A percentile compares a stretch with the other conserved stretches of the same genome.
These are phyloP conservation scores for Chlorophyllum brunneum DNA, from an alignment of 768 basidiomycete species.

Conservation along the genomic window DNA sequence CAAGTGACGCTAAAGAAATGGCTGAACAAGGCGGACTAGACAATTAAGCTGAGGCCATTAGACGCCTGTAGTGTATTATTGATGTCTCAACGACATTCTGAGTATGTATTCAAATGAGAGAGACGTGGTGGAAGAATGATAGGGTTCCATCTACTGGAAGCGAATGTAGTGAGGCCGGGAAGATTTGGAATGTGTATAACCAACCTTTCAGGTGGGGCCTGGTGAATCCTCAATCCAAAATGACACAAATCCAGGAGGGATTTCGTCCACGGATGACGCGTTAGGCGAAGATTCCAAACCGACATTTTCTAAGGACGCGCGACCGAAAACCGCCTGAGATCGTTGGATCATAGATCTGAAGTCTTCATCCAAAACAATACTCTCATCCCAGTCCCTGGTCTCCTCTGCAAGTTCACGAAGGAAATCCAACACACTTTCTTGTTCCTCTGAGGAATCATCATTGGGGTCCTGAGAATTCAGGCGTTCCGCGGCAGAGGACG, in stretches of 20 bases:
- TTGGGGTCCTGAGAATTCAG: not conserved
- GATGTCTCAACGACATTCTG: not conserved
- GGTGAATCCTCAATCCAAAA: slow-evolving; percentile 5
- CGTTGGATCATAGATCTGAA: slow-evolving; percentile 42
- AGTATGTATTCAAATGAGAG: not conserved
- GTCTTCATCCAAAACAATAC: slow-evolving; percentile 41
- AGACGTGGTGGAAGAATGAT: not conserved
- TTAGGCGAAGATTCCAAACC: slow-evolving; percentile 5
- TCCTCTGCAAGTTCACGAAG: slow-evolving; percentile 48
- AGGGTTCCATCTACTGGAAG: too few relatives aligned
- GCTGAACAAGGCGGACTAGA: slow-evolving; percentile 55
- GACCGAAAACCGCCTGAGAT: slow-evolving; percentile 18
- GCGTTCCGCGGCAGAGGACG: not conserved
- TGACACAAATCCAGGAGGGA: not conserved
- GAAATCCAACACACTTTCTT: slow-evolving; percentile 34
- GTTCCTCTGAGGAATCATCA: not conserved
- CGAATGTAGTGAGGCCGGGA: too few relatives aligned
- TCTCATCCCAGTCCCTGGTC: slow-evolving; percentile 47
- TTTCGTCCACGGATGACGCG: not conserved
- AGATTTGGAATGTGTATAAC: not conserved
- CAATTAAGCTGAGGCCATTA: not conserved
- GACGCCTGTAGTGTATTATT: slow-evolving; percentile 7
- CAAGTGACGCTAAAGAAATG: slow-evolving; percentile 77
- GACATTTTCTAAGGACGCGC: not conserved
- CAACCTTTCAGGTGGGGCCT: not conserved